Percentiles rank a stretch among this genome's conserved stretches.
These are phyloP conservation scores for Bocquillonia castaneifolia DNA, from an alignment of 441 rosid species.

Conservation along the genomic window DNA sequence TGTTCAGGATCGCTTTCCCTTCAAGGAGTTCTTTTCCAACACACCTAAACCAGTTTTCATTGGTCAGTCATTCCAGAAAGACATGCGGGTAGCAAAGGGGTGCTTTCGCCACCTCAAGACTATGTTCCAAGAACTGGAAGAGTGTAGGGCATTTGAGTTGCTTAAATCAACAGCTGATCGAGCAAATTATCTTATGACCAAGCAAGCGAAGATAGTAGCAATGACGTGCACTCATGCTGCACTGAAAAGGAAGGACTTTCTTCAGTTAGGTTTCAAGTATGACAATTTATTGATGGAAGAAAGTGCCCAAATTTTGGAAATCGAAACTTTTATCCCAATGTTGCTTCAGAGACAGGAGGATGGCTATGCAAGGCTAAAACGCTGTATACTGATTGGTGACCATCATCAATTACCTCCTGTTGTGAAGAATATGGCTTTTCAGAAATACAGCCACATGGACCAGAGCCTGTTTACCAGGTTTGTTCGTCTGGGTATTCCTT, in stretches of 20 bases:
- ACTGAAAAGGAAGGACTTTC: slow-evolving; percentile 94
- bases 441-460: slow-evolving; percentile 99
- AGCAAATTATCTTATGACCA: slow-evolving; percentile 96
- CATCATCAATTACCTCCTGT: slow-evolving; percentile 99
- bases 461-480: slow-evolving; percentile 98
- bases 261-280: slow-evolving; percentile 93
- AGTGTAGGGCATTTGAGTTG: slow-evolving; percentile 98
- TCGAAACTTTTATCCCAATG: slow-evolving; percentile 99
- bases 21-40: slow-evolving; percentile 84
- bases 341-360: slow-evolving; percentile 98
- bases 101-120: slow-evolving; percentile 92
- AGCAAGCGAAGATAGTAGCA: slow-evolving; percentile 98
- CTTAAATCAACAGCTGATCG: slow-evolving; percentile 99
- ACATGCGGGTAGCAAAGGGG: slow-evolving; percentile 94
- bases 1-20: slow-evolving; percentile 83
- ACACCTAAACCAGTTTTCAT: slow-evolving; percentile 72
- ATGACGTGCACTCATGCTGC: slow-evolving; percentile 99
- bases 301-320: slow-evolving; percentile 97
- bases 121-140: slow-evolving; percentile 96
- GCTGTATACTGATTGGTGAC: slow-evolving; percentile 96
- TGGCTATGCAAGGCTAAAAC: slow-evolving; percentile 95
- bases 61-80: slow-evolving; percentile 84
- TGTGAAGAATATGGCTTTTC: slow-evolving; percentile 99
- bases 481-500: slow-evolving; percentile 96
- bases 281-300: slow-evolving; percentile 99